Percentiles rank a stretch among this genome's conserved stretches.
Conservation (phyloP, 2,329 filamentous ascomycete genomes). For the Ascochyta koolunga region DNA sequence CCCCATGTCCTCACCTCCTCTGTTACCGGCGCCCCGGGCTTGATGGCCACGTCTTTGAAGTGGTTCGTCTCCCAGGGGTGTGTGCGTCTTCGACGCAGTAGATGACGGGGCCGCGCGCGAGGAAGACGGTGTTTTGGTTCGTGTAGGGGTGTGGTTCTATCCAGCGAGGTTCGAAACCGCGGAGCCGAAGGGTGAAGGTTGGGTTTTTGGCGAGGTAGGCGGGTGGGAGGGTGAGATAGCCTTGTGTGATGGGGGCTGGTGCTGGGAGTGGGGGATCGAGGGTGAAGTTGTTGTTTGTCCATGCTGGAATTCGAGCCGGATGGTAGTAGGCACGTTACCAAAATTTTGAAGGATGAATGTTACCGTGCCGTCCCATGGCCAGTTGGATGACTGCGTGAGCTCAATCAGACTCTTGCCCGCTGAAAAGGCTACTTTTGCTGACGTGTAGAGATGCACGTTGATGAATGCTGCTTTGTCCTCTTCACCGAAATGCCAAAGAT, state of each 20-base stretch:
- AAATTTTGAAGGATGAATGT: conserved; percentile 51
- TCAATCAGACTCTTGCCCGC: conserved; percentile 43
- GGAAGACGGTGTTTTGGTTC: conserved; percentile 59
- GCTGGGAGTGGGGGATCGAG: conserved; percentile 18
- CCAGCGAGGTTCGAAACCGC: conserved; percentile 55
- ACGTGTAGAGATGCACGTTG: conserved; percentile 64
- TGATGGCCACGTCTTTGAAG: conserved; percentile 14
- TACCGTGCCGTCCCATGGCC: conserved; percentile 63
- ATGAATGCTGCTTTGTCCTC: conserved; percentile 56
- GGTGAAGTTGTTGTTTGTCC: conserved; percentile 51
- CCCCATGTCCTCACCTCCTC: conserved; percentile 3
- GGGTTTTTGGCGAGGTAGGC: conserved; percentile 17
- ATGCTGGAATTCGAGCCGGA: conserved; percentile 63
- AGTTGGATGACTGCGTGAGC: conserved; percentile 60
- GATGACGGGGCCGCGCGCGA: conserved; percentile 15
- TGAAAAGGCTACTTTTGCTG: conserved; percentile 54
- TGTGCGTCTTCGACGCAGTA: conserved; percentile 18
- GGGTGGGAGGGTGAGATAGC: conserved; percentile 2
- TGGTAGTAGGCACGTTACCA: conserved; percentile 42
- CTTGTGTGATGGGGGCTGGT: conserved; percentile 37
- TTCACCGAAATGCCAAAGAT: conserved; percentile 16
- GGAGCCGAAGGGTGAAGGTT: conserved; percentile 54
- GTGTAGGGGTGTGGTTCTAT: conserved; percentile 63
- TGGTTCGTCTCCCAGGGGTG: conserved; percentile 14
- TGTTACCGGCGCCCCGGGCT: background rate